A percentile compares a stretch with the other conserved stretches of the same genome.
Evolutionary conservation across 2,329 filamentous ascomycete genomes (phyloP).

Genomic region (Aspergillus eucalypticola): DNA sequence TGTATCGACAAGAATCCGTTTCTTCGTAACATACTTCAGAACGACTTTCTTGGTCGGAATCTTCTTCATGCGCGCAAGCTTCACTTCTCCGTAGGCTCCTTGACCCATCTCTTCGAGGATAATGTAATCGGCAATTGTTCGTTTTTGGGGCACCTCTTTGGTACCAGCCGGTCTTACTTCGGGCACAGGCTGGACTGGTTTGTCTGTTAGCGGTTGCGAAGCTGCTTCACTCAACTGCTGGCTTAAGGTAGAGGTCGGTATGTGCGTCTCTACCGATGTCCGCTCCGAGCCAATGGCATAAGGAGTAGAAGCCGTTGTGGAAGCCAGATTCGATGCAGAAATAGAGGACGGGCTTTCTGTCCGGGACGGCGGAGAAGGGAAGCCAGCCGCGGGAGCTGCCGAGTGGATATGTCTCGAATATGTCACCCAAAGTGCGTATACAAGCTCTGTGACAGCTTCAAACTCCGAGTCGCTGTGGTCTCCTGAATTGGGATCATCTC

Average conservation of each 20-base stretch:
- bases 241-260: constrained; percentile 51
- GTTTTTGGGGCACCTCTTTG: constrained; percentile 59
- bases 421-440: constrained; percentile 95
- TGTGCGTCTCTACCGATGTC: constrained; percentile 34
- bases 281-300: constrained; percentile 26
- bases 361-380: constrained; percentile 54
- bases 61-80: constrained; percentile 83
- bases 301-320: constrained; percentile 33
- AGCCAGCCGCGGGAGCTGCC: constrained; percentile 61
- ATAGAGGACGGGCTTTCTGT: constrained; percentile 72
- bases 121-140: constrained; percentile 83
- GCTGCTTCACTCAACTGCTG: constrained; percentile 54
- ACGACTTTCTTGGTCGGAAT: constrained; percentile 78
- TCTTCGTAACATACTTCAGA: constrained; percentile 96
- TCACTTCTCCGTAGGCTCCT: constrained; percentile 96
- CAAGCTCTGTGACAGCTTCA: constrained; percentile 69
- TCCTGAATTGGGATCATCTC: constrained; percentile 66
- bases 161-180: constrained; percentile 28
- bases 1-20: constrained; percentile 93
- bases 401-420: constrained; percentile 92
- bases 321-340: constrained; percentile 73
- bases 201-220: constrained; percentile 47
- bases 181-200: constrained; percentile 40
- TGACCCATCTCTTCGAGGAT: constrained; percentile 98
- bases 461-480: constrained; percentile 54